Evolutionary conservation across 441 rosid species (phyloP).

Genomic region (Adansonia gregorii): DNA sequence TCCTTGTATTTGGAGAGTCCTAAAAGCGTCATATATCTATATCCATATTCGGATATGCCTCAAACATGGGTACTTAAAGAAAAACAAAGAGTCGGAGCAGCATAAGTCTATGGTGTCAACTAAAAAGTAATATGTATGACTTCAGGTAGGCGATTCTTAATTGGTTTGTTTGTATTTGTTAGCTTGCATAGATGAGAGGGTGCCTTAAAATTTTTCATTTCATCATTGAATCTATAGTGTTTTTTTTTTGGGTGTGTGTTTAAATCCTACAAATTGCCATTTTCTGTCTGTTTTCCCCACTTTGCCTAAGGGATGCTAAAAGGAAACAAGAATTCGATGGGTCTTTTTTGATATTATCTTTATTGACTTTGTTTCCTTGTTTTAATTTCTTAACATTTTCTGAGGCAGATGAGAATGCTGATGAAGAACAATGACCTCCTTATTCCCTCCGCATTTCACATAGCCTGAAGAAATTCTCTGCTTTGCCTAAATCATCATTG

Average conservation of each 20-base stretch:
- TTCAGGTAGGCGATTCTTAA: neutral
- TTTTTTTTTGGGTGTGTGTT: neutral
- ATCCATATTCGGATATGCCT: too few species aligned
- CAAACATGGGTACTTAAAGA: too few species aligned
- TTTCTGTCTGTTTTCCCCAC: neutral
- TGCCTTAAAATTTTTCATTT: too few species aligned
- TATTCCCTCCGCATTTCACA: neutral
- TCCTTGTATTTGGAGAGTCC: too few species aligned
- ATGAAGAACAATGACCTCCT: conserved; percentile 31
- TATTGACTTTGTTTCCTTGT: neutral
- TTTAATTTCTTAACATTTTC: conserved; percentile 23
- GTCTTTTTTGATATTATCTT: neutral
- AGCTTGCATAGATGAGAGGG: neutral
- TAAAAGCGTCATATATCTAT: too few species aligned
- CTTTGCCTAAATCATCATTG: neutral
- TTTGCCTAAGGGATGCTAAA: neutral
- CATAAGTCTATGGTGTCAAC: neutral
- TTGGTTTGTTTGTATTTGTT: neutral
- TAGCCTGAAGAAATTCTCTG: conserved; percentile 11
- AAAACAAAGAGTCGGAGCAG: too few species aligned
- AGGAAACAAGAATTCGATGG: neutral
- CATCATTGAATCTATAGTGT: neutral
- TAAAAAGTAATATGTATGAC: neutral
- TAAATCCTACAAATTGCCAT: neutral
- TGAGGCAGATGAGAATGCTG: conserved; percentile 36